These are phyloP conservation scores for Kazachstania sp. DNA, from an alignment of 1,139 yeast genomes.

Conservation along the genomic window DNA sequence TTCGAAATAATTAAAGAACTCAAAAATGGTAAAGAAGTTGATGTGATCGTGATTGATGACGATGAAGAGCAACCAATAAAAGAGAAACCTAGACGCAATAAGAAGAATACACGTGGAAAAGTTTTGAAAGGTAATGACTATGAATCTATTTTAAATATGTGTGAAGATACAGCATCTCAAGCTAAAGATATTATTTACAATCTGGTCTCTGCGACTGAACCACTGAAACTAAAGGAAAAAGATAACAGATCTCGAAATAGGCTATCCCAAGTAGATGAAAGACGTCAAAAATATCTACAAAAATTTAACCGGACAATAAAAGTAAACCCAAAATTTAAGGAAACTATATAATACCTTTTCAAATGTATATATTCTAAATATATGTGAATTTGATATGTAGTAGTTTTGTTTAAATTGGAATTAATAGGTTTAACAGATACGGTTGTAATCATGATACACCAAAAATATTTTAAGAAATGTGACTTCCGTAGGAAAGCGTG, in stretches of 20 bases:
- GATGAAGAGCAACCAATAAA: not conserved
- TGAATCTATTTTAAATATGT: slow-evolving; percentile 17
- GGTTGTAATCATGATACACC: too few species aligned
- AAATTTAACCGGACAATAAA: slow-evolving; percentile 10
- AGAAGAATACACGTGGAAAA: not conserved
- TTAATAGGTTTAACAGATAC: too few species aligned
- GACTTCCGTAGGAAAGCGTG: too few species aligned
- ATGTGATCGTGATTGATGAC: slow-evolving; percentile 22
- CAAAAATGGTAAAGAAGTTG: slow-evolving; percentile 19
- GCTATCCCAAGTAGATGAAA: not conserved
- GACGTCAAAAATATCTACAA: slow-evolving; percentile 7
- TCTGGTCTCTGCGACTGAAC: slow-evolving; percentile 11
- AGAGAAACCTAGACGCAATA: not conserved
- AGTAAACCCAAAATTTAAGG: slow-evolving; percentile 2
- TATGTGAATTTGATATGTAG: too few species aligned
- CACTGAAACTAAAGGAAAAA: not conserved
- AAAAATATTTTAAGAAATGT: too few species aligned
- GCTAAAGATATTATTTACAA: slow-evolving; percentile 22
- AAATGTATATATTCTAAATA: not conserved
- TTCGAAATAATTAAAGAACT: slow-evolving; percentile 11
- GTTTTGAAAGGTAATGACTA: slow-evolving; percentile 9
- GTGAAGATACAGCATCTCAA: slow-evolving; percentile 26
- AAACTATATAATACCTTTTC: not conserved
- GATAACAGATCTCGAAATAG: not conserved
- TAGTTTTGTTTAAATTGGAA: too few species aligned